Conservation (phyloP, 1,284 basidiomycete genomes). For the Dichomitus squalens region DNA sequence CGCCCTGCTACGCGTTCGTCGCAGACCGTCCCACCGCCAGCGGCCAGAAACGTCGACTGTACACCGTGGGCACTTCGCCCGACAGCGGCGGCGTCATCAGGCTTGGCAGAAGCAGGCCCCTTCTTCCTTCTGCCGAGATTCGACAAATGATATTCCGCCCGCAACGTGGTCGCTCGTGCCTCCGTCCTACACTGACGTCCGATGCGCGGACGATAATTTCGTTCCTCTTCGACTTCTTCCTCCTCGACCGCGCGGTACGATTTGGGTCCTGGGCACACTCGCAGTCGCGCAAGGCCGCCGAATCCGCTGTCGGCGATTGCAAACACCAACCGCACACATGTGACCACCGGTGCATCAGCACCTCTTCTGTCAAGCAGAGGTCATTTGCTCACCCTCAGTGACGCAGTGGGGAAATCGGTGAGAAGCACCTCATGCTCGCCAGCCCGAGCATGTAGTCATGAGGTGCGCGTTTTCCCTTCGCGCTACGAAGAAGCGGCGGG, state of each 20-base stretch:
- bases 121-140: slow-evolving; percentile 25
- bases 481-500: slow-evolving; percentile 13
- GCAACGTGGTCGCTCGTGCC: neutral
- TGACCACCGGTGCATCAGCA: slow-evolving; percentile 3
- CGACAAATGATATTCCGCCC: slow-evolving; percentile 26
- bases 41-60: neutral
- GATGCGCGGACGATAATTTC: slow-evolving; percentile 7
- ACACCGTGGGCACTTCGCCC: slow-evolving; percentile 1
- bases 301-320: neutral
- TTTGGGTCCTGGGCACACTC: neutral
- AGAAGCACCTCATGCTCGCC: slow-evolving; percentile 8
- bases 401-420: slow-evolving; percentile 4
- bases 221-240: neutral
- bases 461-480: slow-evolving; percentile 12
- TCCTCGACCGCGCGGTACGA: neutral
- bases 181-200: slow-evolving; percentile 5
- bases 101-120: slow-evolving; percentile 24
- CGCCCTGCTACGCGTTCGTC: neutral
- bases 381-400: neutral
- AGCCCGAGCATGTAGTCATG: slow-evolving; percentile 10
- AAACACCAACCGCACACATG: slow-evolving; percentile 9
- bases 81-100: slow-evolving; percentile 11
- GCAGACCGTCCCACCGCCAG: neutral
- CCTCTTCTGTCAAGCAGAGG: neutral
- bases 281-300: neutral